Base-by-base conservation (phyloP, 805 yeast species). In the Nakazawaea holstii region DNA sequence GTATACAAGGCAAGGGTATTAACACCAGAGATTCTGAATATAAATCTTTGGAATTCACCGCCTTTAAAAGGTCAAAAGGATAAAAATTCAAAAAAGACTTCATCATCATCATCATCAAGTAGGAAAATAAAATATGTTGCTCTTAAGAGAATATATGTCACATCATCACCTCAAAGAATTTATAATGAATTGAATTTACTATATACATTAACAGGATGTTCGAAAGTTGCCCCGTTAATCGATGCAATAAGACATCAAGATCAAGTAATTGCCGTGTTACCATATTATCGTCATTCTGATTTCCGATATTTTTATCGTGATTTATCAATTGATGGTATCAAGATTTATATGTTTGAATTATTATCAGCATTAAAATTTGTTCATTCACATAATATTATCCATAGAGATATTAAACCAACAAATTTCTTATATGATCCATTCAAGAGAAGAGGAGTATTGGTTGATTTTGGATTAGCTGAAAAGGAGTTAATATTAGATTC, bases 401-500 rank as follows among this genome's bases (percentile, higher is more conserved):
- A 92, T 66, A 76, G 99, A 58, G 99, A 92, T 65, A 81, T 92
- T 54, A 94, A 94, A 62, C 81, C 80, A 8, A 80, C 84, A 2
- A 85, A 85, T 61, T 85, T 85, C 59, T 62, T 85, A 33, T 85
- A 82, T 63, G 80, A 85, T 66, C 81, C 85, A 3, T 70, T 73
- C 52, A 76, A 74, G 39, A 75, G 82, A 41, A 73, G 76, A 45
- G 97, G 97, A 6, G 92, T 88, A 1, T 66, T 90, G 37, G 96
- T 90, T 5, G 97, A 90, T 67, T 91, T 90, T 70, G 97, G 97
- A 2, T 70, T 90, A 38, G 97, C 97, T 2, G 97, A 90, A 64
- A 72, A 73, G 53, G 76, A 73, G 26, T 39, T 43, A 14, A 30
- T 43, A 51, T 45, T 59, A n/a, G 56, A 54, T 5, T 52, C 64